Conservation (phyloP, 2,329 filamentous ascomycete species). For the Aspergillus phoenicis region DNA sequence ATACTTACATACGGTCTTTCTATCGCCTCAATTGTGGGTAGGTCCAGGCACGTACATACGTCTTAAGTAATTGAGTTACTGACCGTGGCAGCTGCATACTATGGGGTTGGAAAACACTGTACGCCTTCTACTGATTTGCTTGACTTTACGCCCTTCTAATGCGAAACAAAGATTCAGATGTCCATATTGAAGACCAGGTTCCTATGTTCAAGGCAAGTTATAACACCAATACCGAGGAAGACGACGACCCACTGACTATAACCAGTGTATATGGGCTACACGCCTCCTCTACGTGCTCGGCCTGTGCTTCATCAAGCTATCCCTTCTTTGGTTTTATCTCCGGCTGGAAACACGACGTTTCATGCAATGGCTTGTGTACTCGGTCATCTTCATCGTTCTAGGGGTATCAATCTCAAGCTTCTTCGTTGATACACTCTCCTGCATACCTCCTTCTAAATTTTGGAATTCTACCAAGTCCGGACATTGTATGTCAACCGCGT, state of each 20-base stretch:
- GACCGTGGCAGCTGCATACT: background rate
- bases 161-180: background rate
- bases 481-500: conserved; percentile 13
- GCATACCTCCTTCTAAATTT: conserved; percentile 14
- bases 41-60: background rate
- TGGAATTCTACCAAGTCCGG: conserved; percentile 5
- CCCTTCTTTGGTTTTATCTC: conserved; percentile 19
- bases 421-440: conserved; percentile 14
- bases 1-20: background rate
- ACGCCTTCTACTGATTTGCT: background rate
- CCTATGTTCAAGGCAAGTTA: conserved; percentile 1
- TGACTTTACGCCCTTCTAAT: background rate
- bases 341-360: conserved; percentile 15
- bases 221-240: too few species aligned
- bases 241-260: background rate
- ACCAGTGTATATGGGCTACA: conserved; percentile 1
- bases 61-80: background rate
- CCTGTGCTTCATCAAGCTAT: conserved; percentile 16
- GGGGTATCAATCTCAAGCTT: conserved; percentile 8
- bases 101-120: conserved; percentile 1
- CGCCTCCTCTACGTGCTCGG: conserved; percentile 13
- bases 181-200: background rate
- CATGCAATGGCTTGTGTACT: conserved; percentile 16
- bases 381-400: conserved; percentile 5
- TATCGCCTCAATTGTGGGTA: background rate